Evolutionary conservation across 257 asterid species (phyloP), one percentile per base, ranked within the genome.

Genomic region (Lycium ferocissimum): DNA sequence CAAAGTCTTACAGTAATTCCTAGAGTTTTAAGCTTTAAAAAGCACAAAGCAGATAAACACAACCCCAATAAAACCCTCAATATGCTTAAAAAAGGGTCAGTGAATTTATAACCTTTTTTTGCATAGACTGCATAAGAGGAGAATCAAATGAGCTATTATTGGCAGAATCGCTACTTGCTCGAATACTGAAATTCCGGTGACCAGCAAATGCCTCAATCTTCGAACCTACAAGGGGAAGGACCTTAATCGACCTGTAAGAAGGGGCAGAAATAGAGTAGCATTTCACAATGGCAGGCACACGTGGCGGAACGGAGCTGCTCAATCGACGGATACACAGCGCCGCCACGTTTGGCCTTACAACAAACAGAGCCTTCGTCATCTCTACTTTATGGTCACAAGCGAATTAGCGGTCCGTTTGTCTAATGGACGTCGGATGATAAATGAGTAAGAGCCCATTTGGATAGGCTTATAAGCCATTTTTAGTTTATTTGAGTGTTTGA

Each of bases 111-210:
- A 95, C 99, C 99, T 95, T 95, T 85, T 88, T 94, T 90, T 93
- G 91, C 99, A 95, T 95, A 7, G 95, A 89, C 81, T 90, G 94
- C 91, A 95, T 94, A 82, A 94, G 81, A 61, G 93, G 91, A 80
- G 93, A 80, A 85, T 88, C 93, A 84, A 92, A 61, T 18, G 94
- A 86, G 83, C 94, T 83, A 18, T 87, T 83, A 18, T 87, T 62
- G 71, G 84, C 91, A 11, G 84, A 91, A 57, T 87, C 89, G 6
- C 83, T 57, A 9, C 94, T 86, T 18, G 96, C 95, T 80, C 91
- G 92, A 88, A 83, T 59, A 90, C 91, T 89, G 73, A 92, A 90
- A 89, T 17, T 66, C 89, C 97, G 91, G 13, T 82, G 91, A 62
- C 82, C 38, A n/a, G 49, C 35, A 3, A 40, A 69, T 7, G 83